phyloP scores from a whole-genome alignment of 2,329 filamentous ascomycete species.

The Penicillium sp. region DNA sequence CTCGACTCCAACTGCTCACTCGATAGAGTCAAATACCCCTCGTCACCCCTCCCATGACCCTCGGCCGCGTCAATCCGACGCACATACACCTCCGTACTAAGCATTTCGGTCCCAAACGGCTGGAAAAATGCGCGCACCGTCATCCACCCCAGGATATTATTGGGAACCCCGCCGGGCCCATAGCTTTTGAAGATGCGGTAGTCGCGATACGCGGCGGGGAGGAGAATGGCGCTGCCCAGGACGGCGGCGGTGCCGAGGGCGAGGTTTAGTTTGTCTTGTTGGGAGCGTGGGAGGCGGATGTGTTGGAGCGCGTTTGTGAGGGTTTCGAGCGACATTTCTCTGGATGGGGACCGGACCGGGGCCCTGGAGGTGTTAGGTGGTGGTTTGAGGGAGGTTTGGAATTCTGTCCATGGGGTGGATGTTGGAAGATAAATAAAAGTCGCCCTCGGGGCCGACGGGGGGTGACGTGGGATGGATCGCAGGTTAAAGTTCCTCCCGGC shows the following conservation, averaged over 20 bases:
- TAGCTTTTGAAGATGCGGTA: constrained; percentile 46
- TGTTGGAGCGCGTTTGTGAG: constrained; percentile 8
- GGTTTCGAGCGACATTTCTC: constrained; percentile 14
- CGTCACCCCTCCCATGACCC: constrained; percentile 30
- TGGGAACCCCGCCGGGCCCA: constrained; percentile 44
- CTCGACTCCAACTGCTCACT: constrained; percentile 27
- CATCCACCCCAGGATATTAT: constrained; percentile 47
- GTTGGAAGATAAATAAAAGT: not conserved
- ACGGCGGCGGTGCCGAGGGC: constrained; percentile 26
- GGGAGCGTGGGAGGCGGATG: constrained; percentile 19
- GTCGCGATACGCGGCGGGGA: constrained; percentile 39
- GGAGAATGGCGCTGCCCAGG: constrained; percentile 24
- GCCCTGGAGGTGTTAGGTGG: not conserved
- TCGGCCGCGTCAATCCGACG: constrained; percentile 32
- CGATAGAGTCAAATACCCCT: constrained; percentile 27
- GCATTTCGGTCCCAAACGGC: constrained; percentile 37
- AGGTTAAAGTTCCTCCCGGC: not conserved
- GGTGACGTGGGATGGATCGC: not conserved
- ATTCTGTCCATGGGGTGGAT: not conserved
- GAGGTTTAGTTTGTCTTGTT: constrained; percentile 25
- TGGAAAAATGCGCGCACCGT: constrained; percentile 32
- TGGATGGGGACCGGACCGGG: not conserved
- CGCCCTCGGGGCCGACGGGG: not conserved
- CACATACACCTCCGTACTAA: constrained; percentile 38
- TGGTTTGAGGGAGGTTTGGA: not conserved